Base-by-base conservation (phyloP, 2,329 filamentous ascomycete species). In the Metarhizium brunneum region DNA sequence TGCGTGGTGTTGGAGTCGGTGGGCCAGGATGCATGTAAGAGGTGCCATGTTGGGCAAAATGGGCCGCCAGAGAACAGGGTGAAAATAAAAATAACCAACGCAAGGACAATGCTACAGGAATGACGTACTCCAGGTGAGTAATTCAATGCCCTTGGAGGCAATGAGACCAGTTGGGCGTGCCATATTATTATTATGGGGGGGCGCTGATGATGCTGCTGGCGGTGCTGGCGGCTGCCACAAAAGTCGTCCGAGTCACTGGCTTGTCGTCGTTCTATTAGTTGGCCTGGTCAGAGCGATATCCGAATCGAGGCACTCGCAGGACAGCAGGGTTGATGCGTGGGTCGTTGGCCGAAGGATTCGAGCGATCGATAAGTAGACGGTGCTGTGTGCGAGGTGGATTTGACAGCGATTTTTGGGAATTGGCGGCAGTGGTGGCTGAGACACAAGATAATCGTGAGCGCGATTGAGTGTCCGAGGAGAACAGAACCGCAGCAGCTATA, bases 91-190 rank as follows among this genome's bases (percentile, higher is more conserved):
- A 5, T 13, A 40, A 36, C 25, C 25, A 25, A 25, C 25, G 25
- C 25, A 25, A 25, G 25, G 4, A 25, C 3, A 4, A 25, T 25
- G 25, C 25, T 48, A 29, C n/a, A 29, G 8, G 14, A 30, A 30
- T 18, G 35, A 59, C 64, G 54, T 64, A 72, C 74, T 72, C 59
- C 73, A 80, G 0, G 83, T 86, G 36, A 87, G 71, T 57, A 86
- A 77, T 71, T 87, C 83, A 58, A 86, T 83, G 68, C 84, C 84
- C 53, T 79, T 80, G 60, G 76, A 81, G 62, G 82, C 82, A 60
- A 83, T 80, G 57, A 84, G 72, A 56, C 83, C 82, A 6, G 76
- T 81, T 16, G 68, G 66, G 55, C 66, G 66, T 47, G 65, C 56
- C 67, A 69, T 53, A n/a, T 20, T 18, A 7, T 30, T 32, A 20